Conservation (phyloP, 2,329 filamentous ascomycete species). For the Stagonosporopsis chrysanthemi region DNA sequence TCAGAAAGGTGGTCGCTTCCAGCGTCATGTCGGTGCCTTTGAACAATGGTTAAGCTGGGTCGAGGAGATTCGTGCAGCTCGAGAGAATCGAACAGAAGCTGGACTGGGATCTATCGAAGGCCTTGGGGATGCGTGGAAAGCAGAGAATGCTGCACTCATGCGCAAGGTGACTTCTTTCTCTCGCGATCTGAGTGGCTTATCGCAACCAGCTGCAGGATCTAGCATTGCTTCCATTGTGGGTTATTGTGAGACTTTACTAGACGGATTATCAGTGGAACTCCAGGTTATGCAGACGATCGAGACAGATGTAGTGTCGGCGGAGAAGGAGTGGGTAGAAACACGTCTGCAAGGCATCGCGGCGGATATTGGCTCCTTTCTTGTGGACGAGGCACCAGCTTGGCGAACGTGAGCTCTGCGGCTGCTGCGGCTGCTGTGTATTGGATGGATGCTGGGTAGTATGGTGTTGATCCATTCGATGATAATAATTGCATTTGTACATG, state of each 20-base stretch:
- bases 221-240: constrained; percentile 43
- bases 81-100: constrained; percentile 19
- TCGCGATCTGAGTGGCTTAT: constrained; percentile 43
- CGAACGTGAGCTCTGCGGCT: constrained; percentile 18
- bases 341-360: constrained; percentile 39
- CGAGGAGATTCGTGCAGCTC: constrained; percentile 36
- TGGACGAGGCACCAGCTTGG: constrained; percentile 35
- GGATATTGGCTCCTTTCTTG: constrained; percentile 25
- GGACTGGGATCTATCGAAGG: constrained; percentile 37
- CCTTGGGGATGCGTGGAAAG: constrained; percentile 45
- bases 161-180: constrained; percentile 45
- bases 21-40: constrained; percentile 41
- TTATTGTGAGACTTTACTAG: constrained; percentile 40
- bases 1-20: constrained; percentile 43
- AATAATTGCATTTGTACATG: background rate
- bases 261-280: constrained; percentile 45
- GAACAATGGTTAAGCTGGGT: constrained; percentile 43
- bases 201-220: constrained; percentile 38
- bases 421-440: background rate
- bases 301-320: constrained; percentile 37
- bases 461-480: background rate
- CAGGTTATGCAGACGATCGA: constrained; percentile 45
- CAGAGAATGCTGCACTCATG: constrained; percentile 43
- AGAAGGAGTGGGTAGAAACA: constrained; percentile 49
- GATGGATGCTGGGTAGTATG: no score